Base-by-base conservation (phyloP, 2,329 filamentous ascomycete genomes). In the Ilyonectria sp. region DNA sequence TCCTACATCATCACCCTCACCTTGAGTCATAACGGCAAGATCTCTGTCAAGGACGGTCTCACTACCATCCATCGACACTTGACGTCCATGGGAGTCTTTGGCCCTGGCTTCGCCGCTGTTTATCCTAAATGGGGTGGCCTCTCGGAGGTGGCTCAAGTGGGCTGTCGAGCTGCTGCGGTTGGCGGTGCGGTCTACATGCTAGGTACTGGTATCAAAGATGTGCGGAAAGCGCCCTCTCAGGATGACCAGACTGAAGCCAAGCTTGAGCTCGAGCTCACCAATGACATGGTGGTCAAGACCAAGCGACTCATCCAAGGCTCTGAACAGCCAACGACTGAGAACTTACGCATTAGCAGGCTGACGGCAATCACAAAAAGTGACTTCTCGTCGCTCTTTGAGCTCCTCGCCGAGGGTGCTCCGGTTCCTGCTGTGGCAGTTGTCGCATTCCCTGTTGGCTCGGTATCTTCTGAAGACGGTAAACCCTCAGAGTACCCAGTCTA, bases 121-220 rank as follows among this genome's bases (percentile, higher is more conserved):
- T 89, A 97, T 72, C 92, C 95, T 23, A 98, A 97, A 85, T 99
- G 94, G 92, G 95, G 95, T 53, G 94, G 95, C 31, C 86, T 93
- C 53, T 92, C 94, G 35, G 95, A 99, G 81, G 90, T 98, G 67
- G 90, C 93, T 33, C 95, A 99, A 83, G 94, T 97, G 26, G 93
- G 91, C 5, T 98, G 96, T 79, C 92, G 95, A 73, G 94, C 95
- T 44, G 91, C 92, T 69, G 95, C 95, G 21, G 96, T 99, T 7
- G 95, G 95, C 40, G 96, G 96, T 54, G 94, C 91, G 11, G 89
- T 97, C 4, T 98, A 98, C 81, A 93, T 97, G 79, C 88, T 98
- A 17, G 92, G 91, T 49, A 92, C 91, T 55, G 90, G 90, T 10
- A 83, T 96, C 60, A 79, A 86, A 50, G 72, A 77, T 17, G 73